A percentile compares a stretch with the other conserved stretches of the same genome.
Conservation (phyloP, 2,329 filamentous ascomycete species). For the Leptographium flavum region DNA sequence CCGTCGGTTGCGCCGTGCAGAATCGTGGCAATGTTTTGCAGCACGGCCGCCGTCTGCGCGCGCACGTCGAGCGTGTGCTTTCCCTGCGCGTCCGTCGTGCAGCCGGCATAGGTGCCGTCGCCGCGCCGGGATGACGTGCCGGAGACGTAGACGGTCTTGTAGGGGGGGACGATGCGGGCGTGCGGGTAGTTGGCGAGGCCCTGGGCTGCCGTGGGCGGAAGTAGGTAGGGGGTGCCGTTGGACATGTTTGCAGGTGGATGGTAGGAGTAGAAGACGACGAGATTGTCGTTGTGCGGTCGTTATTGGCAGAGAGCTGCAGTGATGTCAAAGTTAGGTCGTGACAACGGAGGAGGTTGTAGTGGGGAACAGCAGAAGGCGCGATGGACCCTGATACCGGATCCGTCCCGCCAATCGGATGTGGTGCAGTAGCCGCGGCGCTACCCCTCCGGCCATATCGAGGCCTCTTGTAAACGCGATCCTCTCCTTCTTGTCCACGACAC, state of each 20-base stretch:
- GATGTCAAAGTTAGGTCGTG: too few relatives aligned
- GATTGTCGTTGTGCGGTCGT: too few relatives aligned
- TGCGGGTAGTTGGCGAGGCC: conserved; percentile 19
- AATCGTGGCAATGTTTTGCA: conserved; percentile 21
- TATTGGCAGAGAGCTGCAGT: too few relatives aligned
- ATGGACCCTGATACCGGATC: too few relatives aligned
- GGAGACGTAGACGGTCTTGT: conserved; percentile 23
- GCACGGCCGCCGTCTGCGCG: conserved; percentile 22
- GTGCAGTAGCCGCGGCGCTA: not conserved
- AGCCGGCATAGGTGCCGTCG: conserved; percentile 20
- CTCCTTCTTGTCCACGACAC: too few relatives aligned
- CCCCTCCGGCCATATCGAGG: not conserved
- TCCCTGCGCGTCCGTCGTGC: conserved; percentile 20
- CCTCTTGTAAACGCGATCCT: too few relatives aligned
- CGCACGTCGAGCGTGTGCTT: conserved; percentile 19
- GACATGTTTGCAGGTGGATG: not conserved
- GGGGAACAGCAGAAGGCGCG: too few relatives aligned
- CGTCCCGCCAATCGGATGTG: too few relatives aligned
- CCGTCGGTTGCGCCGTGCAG: conserved; percentile 20
- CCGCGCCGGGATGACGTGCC: conserved; percentile 20
- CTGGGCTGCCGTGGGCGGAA: conserved; percentile 1
- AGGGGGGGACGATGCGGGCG: conserved; percentile 17
- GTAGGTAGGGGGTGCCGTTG: not conserved
- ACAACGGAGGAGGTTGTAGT: too few relatives aligned
- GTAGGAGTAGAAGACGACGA: not conserved